A percentile compares a stretch with the other conserved stretches of the same genome.
Conservation (phyloP, 176 grass and related monocot genomes). For the Hordeum marinum region DNA sequence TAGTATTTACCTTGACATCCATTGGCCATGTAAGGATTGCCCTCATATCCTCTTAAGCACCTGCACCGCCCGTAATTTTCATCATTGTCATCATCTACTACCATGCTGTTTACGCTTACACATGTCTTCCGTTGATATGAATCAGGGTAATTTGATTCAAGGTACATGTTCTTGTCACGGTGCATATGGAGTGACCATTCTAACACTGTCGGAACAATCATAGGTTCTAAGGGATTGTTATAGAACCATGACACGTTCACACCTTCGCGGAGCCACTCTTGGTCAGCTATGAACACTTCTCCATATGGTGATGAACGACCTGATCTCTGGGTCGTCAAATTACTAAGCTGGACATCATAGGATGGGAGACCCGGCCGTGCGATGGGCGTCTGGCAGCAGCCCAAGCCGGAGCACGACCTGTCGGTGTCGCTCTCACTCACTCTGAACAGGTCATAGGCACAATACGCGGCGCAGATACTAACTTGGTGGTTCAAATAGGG, state of each 20-base stretch:
- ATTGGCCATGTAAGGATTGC: not conserved
- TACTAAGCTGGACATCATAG: not conserved
- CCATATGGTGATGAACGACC: not conserved
- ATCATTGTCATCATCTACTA: too few species aligned
- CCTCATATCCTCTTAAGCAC: not conserved
- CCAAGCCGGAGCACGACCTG: not conserved
- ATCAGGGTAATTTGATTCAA: not conserved
- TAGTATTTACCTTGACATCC: not conserved
- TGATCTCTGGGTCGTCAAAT: not conserved
- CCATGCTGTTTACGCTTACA: not conserved
- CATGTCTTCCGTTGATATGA: not conserved
- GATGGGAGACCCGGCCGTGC: not conserved
- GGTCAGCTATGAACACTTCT: not conserved
- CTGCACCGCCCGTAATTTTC: not conserved
- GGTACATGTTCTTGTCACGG: not conserved
- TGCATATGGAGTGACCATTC: not conserved
- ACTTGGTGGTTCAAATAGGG: not conserved
- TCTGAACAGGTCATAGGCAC: too few species aligned
- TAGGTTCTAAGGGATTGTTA: too few species aligned
- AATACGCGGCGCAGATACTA: not conserved
- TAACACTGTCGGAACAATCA: too few species aligned
- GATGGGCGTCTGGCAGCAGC: conserved; percentile 20
- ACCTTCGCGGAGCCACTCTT: not conserved
- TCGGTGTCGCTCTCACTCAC: too few species aligned
- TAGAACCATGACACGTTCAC: too few species aligned